phyloP scores from a whole-genome alignment of 768 basidiomycete genomes.

The Wakefieldia striispora region DNA sequence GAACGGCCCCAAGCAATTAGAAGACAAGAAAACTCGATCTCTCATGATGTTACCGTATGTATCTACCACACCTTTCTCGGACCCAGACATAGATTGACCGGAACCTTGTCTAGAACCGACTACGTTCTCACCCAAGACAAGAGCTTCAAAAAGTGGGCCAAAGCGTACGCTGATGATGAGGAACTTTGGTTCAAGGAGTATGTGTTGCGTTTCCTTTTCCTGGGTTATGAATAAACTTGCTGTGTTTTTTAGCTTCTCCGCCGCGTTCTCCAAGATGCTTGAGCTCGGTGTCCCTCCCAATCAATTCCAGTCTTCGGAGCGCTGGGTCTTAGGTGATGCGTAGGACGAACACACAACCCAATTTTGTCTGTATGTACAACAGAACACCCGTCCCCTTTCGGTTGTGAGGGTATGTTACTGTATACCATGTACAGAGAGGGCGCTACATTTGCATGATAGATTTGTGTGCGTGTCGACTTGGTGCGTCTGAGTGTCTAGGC shows the following conservation, averaged over 20 bases:
- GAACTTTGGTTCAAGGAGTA: constrained; percentile 94
- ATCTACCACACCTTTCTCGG: not conserved
- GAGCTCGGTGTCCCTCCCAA: constrained; percentile 89
- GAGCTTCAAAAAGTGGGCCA: constrained; percentile 84
- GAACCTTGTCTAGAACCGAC: constrained; percentile 57
- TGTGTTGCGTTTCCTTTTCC: constrained; percentile 25
- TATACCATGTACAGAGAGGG: not conserved
- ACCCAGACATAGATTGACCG: not conserved
- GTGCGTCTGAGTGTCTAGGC: too few species aligned
- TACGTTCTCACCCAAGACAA: constrained; percentile 89
- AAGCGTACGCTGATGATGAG: constrained; percentile 83
- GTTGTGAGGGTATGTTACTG: not conserved
- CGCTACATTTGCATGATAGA: not conserved
- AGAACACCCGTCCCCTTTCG: not conserved
- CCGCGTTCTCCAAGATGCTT: constrained; percentile 72
- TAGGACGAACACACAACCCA: constrained; percentile 27
- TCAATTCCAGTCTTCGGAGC: constrained; percentile 72
- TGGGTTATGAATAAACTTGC: too few species aligned
- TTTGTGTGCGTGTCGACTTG: too few species aligned
- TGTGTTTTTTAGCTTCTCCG: too few species aligned
- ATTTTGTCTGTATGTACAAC: not conserved
- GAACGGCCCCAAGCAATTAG: constrained; percentile 89
- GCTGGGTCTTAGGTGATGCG: constrained; percentile 59
- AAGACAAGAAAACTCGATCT: constrained; percentile 84
- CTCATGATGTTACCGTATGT: constrained; percentile 96